A percentile compares a stretch with the other conserved stretches of the same genome.
phyloP scores from a whole-genome alignment of 495 filamentous ascomycete species.

The Tuber microsphaerosporum region DNA sequence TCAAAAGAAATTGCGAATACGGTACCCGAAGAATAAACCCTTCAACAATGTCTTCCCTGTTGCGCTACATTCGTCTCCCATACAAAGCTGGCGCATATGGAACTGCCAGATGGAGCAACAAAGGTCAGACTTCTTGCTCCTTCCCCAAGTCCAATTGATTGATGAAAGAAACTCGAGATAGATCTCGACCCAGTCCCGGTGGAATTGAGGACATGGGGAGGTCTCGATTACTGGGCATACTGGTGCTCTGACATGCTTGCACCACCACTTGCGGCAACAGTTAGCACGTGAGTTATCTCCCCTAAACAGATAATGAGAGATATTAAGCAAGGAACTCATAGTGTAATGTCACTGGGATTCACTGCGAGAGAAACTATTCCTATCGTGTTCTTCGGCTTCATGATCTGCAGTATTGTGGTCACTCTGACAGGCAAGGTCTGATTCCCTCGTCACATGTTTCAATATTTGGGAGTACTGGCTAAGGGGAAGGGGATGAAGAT shows the following conservation, averaged over 20 bases:
- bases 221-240: constrained; percentile 45
- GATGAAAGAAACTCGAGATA: constrained; percentile 12
- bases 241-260: constrained; percentile 46
- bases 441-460: background rate
- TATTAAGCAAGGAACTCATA: constrained; percentile 14
- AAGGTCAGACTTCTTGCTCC: constrained; percentile 35
- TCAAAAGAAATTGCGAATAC: background rate
- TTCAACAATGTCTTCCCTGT: background rate
- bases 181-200: constrained; percentile 49
- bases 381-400: constrained; percentile 48
- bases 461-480: background rate
- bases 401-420: constrained; percentile 46
- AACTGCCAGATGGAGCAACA: constrained; percentile 46
- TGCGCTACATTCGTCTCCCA: constrained; percentile 43
- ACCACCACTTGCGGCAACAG: constrained; percentile 43
- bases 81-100: constrained; percentile 45
- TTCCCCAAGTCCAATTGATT: background rate
- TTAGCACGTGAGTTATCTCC: constrained; percentile 20
- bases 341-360: constrained; percentile 48
- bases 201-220: constrained; percentile 46
- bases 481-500: constrained; percentile 34
- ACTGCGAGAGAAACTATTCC: constrained; percentile 48
- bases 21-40: background rate
- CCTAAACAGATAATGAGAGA: constrained; percentile 14
- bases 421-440: constrained; percentile 45